Conservation (phyloP, 495 filamentous ascomycete genomes). For the Parmelia sp. region DNA sequence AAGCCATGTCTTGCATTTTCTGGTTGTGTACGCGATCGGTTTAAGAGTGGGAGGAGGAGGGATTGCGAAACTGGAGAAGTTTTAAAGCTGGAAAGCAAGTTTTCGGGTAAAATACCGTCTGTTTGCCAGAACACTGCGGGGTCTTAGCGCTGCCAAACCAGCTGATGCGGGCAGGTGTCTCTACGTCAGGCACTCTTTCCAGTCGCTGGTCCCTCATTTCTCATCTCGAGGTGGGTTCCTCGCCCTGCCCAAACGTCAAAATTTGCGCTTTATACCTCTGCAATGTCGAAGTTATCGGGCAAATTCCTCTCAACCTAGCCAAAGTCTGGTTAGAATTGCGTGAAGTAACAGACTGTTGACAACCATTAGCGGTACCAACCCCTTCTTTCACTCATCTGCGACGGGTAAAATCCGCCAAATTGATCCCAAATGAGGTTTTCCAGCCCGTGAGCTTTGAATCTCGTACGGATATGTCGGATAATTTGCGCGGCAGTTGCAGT, state of each 20-base stretch:
- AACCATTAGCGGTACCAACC: neutral
- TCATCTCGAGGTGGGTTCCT: too few species aligned
- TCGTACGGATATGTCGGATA: too few species aligned
- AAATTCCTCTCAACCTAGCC: too few species aligned
- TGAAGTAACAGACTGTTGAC: neutral
- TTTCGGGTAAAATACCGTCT: too few species aligned
- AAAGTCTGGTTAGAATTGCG: neutral
- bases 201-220: neutral
- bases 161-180: neutral
- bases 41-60: neutral
- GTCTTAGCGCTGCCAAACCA: neutral
- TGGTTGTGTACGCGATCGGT: neutral
- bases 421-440: neutral
- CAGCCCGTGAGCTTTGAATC: neutral
- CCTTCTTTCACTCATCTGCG: neutral
- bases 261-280: neutral
- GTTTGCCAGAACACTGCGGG: too few species aligned
- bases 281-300: neutral
- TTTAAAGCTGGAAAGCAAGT: too few species aligned
- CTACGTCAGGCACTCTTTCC: neutral
- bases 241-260: neutral
- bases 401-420: too few species aligned
- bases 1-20: neutral
- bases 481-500: too few species aligned
- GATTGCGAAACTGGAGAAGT: neutral